Evolutionary conservation across 495 filamentous ascomycete species (phyloP).

Genomic region (Neurospora sp.): DNA sequence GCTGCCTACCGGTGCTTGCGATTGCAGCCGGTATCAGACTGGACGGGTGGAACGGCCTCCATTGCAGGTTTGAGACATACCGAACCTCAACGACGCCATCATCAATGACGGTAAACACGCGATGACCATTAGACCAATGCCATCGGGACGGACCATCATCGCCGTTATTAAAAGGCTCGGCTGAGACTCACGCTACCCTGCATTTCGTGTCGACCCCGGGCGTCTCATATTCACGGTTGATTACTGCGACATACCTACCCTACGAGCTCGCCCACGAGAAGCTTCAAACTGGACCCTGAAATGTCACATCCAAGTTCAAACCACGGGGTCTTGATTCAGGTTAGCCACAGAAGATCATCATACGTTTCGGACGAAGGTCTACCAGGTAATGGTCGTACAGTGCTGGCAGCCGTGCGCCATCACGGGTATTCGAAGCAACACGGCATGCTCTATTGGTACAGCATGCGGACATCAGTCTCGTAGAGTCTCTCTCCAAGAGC

Average conservation of each 20-base stretch:
- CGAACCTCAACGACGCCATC: neutral
- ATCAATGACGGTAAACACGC: conserved; percentile 1
- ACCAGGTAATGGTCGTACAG: neutral
- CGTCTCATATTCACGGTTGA: neutral
- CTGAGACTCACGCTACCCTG: neutral
- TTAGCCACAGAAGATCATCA: neutral
- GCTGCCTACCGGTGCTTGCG: conserved; percentile 1
- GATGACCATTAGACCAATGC: neutral
- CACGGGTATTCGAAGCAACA: neutral
- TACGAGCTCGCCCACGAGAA: neutral
- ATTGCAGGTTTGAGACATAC: conserved; percentile 13
- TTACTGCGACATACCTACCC: neutral
- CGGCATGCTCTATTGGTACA: neutral
- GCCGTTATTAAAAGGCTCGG: neutral
- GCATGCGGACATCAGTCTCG: neutral
- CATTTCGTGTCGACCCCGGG: neutral
- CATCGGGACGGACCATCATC: neutral
- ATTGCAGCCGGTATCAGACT: neutral
- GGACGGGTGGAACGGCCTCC: conserved; percentile 3
- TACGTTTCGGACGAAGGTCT: neutral
- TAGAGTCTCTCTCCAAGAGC: neutral
- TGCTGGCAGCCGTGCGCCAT: neutral
- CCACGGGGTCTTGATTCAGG: neutral
- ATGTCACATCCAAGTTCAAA: neutral
- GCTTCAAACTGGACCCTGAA: neutral